Conservation (phyloP, 768 basidiomycete species). For the Russula vinacea region DNA sequence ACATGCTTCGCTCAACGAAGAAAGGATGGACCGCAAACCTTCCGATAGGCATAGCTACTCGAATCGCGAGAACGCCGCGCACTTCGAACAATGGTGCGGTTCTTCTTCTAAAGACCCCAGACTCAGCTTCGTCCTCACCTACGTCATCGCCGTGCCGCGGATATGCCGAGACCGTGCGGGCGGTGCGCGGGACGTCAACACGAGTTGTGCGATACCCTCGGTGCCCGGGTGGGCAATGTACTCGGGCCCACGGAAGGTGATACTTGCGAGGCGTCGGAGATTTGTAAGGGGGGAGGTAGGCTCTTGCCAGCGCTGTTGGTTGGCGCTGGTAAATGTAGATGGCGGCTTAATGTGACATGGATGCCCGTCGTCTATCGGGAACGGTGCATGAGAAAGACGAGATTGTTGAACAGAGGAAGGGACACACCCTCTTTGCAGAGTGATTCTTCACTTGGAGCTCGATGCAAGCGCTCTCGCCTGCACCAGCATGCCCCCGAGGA, state of each 20-base stretch:
- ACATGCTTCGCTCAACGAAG: not conserved
- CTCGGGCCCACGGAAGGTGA: conserved; percentile 71
- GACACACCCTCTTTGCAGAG: conserved; percentile 67
- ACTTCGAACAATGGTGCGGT: conserved; percentile 59
- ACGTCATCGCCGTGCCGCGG: conserved; percentile 52
- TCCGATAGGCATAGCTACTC: conserved; percentile 68
- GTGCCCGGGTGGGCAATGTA: conserved; percentile 69
- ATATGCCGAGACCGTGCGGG: conserved; percentile 65
- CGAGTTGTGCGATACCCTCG: conserved; percentile 76
- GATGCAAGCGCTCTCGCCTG: conserved; percentile 68
- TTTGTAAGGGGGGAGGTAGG: conserved; percentile 51
- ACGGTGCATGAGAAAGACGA: not conserved
- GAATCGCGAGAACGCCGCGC: conserved; percentile 57
- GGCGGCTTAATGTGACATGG: conserved; percentile 56
- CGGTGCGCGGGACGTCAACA: conserved; percentile 73
- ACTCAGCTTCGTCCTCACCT: conserved; percentile 37
- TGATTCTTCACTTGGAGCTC: conserved; percentile 82
- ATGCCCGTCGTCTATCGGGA: conserved; percentile 61
- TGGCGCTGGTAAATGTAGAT: conserved; percentile 49
- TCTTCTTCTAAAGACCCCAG: not conserved
- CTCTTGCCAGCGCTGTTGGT: conserved; percentile 35
- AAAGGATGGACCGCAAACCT: conserved; percentile 51
- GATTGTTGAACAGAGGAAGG: no score
- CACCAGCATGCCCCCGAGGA: conserved; percentile 63
- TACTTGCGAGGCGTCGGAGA: conserved; percentile 67